Conservation (phyloP, 441 rosid genomes). For the Adansonia rubrostipa region DNA sequence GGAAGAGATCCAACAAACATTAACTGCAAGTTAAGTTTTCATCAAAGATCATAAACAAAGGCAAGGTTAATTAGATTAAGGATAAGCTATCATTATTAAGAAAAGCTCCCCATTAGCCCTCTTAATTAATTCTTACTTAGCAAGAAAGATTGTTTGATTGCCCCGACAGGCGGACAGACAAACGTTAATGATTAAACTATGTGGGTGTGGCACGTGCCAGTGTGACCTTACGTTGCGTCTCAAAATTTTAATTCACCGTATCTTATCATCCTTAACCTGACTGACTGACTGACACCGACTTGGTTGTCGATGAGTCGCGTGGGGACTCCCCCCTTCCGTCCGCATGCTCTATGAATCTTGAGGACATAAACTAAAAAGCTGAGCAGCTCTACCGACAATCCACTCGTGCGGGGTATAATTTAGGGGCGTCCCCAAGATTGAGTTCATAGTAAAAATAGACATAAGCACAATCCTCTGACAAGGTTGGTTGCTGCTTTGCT, state of each 20-base stretch:
- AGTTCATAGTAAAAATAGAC: too few relatives aligned
- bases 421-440: too few relatives aligned
- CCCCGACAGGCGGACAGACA: too few relatives aligned
- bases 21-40: too few relatives aligned
- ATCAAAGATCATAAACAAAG: too few relatives aligned
- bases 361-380: neutral
- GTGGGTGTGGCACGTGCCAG: neutral
- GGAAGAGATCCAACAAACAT: neutral
- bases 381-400: neutral
- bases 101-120: neutral
- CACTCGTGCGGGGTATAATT: neutral
- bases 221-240: neutral
- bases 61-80: neutral
- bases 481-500: too few relatives aligned
- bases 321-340: neutral
- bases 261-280: constrained; percentile 10
- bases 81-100: constrained; percentile 5
- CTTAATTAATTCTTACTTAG: neutral
- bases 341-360: neutral
- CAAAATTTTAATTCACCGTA: neutral
- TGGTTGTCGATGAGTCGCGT: neutral
- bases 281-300: constrained; percentile 28
- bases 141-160: too few relatives aligned
- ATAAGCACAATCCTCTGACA: too few relatives aligned
- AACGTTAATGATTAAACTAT: neutral